Evolutionary conservation across 1,284 basidiomycete genomes (phyloP).

Genomic region (Ganoderma multipileum): DNA sequence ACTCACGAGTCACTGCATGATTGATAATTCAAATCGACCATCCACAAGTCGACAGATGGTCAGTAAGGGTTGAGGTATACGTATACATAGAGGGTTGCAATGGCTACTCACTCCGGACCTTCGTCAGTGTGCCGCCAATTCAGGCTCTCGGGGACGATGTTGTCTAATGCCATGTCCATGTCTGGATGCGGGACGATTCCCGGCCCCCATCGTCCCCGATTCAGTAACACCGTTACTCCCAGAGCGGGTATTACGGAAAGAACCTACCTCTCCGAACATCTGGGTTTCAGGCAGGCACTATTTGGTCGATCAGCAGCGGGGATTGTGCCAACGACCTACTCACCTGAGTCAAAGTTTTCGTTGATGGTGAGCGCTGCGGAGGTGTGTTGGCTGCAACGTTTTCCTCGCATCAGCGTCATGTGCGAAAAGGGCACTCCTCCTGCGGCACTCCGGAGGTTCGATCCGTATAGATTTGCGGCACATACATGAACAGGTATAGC

Average conservation of each 20-base stretch:
- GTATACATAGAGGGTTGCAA: neutral
- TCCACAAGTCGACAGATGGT: neutral
- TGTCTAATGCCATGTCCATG: constrained; percentile 88
- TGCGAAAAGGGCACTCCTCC: neutral
- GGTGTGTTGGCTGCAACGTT: constrained; percentile 78
- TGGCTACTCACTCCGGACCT: constrained; percentile 78
- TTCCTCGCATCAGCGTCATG: neutral
- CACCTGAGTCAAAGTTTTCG: constrained; percentile 81
- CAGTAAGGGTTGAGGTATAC: neutral
- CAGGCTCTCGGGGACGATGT: constrained; percentile 87
- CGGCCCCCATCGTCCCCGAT: constrained; percentile 18
- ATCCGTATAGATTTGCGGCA: constrained; percentile 16
- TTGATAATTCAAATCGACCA: neutral
- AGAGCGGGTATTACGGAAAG: constrained; percentile 13
- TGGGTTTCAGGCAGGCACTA: constrained; percentile 34
- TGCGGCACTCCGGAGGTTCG: neutral
- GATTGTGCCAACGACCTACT: constrained; percentile 7
- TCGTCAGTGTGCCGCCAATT: constrained; percentile 91
- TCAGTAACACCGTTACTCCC: constrained; percentile 1
- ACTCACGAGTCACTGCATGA: constrained; percentile 73
- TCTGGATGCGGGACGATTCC: constrained; percentile 47
- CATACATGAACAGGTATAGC: constrained; percentile 79
- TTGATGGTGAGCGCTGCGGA: constrained; percentile 90
- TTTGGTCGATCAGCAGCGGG: neutral
- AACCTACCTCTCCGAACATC: constrained; percentile 65